phyloP scores from a whole-genome alignment of 208 protist genomes.

The Endotrypanum monterogeii region DNA sequence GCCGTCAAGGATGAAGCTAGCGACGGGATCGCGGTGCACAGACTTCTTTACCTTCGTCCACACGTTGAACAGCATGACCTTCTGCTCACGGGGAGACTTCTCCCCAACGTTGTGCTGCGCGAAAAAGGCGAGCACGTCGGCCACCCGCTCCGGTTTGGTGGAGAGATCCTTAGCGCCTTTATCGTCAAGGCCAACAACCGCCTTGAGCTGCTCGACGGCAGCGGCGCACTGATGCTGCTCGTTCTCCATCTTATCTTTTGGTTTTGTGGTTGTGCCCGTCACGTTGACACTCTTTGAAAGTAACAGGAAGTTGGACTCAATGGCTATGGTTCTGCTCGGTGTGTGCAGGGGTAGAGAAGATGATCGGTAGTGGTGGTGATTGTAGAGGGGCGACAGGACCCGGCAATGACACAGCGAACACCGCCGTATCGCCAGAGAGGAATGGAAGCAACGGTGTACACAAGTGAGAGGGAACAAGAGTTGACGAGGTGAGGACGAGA shows the following conservation, averaged over 20 bases:
- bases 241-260: slow-evolving; percentile 15
- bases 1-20: slow-evolving; percentile 51
- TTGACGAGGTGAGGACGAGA: neutral
- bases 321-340: slow-evolving; percentile 1
- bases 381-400: neutral
- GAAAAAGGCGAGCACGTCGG: slow-evolving; percentile 84
- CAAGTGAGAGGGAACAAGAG: neutral
- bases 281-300: neutral
- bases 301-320: neutral
- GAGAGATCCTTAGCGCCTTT: slow-evolving; percentile 88
- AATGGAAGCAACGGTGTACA: neutral
- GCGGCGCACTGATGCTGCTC: slow-evolving; percentile 32
- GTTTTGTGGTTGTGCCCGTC: neutral
- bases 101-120: slow-evolving; percentile 43
- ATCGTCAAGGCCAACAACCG: slow-evolving; percentile 86
- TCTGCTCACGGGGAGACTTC: slow-evolving; percentile 67
- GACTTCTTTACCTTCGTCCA: slow-evolving; percentile 87
- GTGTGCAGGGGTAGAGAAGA: neutral
- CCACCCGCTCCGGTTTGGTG: slow-evolving; percentile 84
- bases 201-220: slow-evolving; percentile 56
- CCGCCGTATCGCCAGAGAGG: neutral
- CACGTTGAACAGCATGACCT: slow-evolving; percentile 87
- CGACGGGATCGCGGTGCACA: slow-evolving; percentile 71
- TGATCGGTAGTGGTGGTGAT: neutral
- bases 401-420: neutral